Percentiles rank a stretch among this genome's conserved stretches.
Evolutionary conservation across 306 rosid species (phyloP).

Genomic region (Neltuma alba): DNA sequence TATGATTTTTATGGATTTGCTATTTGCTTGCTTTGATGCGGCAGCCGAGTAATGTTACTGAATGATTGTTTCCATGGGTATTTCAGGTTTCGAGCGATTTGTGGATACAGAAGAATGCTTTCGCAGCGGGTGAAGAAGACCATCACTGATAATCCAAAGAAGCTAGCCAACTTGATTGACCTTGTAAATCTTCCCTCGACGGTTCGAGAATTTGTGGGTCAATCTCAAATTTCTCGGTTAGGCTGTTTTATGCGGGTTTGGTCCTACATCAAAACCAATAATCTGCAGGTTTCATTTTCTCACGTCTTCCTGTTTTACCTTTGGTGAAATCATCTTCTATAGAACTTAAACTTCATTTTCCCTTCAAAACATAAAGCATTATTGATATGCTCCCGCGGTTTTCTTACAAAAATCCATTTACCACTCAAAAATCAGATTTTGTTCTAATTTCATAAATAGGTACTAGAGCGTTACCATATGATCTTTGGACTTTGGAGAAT

Average conservation of each 20-base stretch:
- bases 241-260: slow-evolving; percentile 78
- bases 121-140: slow-evolving; percentile 65
- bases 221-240: slow-evolving; percentile 83
- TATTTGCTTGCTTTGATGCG: neutral
- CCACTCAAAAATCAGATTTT: neutral
- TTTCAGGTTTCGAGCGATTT: slow-evolving; percentile 20
- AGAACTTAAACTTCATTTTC: neutral
- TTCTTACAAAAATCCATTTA: neutral
- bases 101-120: slow-evolving; percentile 53
- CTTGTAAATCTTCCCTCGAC: slow-evolving; percentile 81
- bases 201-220: slow-evolving; percentile 79
- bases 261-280: slow-evolving; percentile 87
- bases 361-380: neutral
- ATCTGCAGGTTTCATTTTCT: slow-evolving; percentile 66
- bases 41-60: neutral
- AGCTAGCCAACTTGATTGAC: slow-evolving; percentile 86
- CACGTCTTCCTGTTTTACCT: neutral
- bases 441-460: neutral
- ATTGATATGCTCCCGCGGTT: neutral
- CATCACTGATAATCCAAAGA: slow-evolving; percentile 82
- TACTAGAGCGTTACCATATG: neutral
- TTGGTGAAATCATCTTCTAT: neutral
- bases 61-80: neutral
- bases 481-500: neutral
- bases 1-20: neutral